Evolutionary conservation across 257 asterid genomes (phyloP).

Genomic region (Orobanche coerulescens): DNA sequence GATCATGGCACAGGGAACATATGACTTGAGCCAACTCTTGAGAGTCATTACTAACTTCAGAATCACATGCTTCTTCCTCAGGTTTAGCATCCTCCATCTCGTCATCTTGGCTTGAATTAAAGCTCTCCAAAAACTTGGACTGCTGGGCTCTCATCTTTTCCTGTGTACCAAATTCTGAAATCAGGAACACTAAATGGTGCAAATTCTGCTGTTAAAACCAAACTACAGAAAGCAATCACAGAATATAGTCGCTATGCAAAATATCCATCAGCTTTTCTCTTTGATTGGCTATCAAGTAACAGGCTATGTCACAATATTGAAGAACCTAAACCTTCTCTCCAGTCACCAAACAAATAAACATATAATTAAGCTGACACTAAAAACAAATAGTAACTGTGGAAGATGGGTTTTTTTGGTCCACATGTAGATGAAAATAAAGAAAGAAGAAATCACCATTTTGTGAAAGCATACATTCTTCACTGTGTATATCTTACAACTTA

Average conservation of each 20-base stretch:
- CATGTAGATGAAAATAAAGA: neutral
- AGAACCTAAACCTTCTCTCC: slow-evolving; percentile 16
- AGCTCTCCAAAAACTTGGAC: slow-evolving; percentile 71
- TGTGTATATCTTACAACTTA: slow-evolving; percentile 10
- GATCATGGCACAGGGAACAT: slow-evolving; percentile 92
- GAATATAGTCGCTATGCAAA: neutral
- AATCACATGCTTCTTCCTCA: slow-evolving; percentile 39
- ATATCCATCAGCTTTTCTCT: neutral
- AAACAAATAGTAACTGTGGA: slow-evolving; percentile 3
- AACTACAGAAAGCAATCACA: slow-evolving; percentile 12
- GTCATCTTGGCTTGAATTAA: slow-evolving; percentile 49
- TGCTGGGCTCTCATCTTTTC: slow-evolving; percentile 90
- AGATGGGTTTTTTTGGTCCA: neutral
- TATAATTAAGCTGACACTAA: neutral
- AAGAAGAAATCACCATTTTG: neutral
- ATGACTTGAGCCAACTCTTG: slow-evolving; percentile 51
- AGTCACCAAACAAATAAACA: slow-evolving; percentile 11
- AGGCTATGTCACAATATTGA: slow-evolving; percentile 7
- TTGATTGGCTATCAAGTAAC: neutral
- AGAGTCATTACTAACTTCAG: slow-evolving; percentile 33
- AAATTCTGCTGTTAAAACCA: slow-evolving; percentile 9
- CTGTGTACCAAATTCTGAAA: slow-evolving; percentile 34
- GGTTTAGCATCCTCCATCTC: slow-evolving; percentile 46
- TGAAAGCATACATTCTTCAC: slow-evolving; percentile 1
- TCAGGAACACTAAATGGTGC: slow-evolving; percentile 15